Percentiles rank a stretch among this genome's conserved stretches.
These are phyloP conservation scores for Cyamopsis tetragonoloba DNA, from an alignment of 306 rosid genomes.

Conservation along the genomic window DNA sequence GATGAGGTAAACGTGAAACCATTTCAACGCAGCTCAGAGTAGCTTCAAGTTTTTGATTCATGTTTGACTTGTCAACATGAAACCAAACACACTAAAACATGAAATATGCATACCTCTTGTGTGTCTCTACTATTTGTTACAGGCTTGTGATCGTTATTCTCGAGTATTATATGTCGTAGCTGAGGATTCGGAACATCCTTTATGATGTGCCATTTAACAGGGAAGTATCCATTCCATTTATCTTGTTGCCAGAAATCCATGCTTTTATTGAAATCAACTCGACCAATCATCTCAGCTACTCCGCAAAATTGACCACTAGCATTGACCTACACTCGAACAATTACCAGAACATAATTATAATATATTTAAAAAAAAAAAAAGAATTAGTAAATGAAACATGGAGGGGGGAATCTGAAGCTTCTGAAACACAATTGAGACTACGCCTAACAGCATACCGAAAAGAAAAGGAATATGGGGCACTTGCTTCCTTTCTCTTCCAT, in stretches of 20 bases:
- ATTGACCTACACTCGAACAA: slow-evolving; percentile 55
- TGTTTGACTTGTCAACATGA: too few species aligned
- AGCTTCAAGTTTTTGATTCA: too few species aligned
- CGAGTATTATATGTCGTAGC: slow-evolving; percentile 71
- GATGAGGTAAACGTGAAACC: too few species aligned
- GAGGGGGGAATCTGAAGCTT: not conserved
- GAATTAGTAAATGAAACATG: not conserved
- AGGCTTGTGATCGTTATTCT: slow-evolving; percentile 82
- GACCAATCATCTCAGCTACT: slow-evolving; percentile 82
- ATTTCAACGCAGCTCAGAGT: too few species aligned
- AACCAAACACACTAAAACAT: too few species aligned
- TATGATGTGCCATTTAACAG: slow-evolving; percentile 83
- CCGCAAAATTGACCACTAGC: slow-evolving; percentile 95
- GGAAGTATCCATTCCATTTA: slow-evolving; percentile 84
- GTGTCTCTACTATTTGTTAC: slow-evolving; percentile 89
- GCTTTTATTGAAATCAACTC: slow-evolving; percentile 65
- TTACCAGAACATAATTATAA: too few species aligned
- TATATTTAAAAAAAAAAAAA: too few species aligned
- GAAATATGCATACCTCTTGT: slow-evolving; percentile 57
- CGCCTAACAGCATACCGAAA: slow-evolving; percentile 55
- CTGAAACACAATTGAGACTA: not conserved
- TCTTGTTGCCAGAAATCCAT: slow-evolving; percentile 96
- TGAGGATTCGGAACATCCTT: slow-evolving; percentile 78
- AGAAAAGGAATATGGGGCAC: slow-evolving; percentile 70
- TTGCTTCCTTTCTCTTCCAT: slow-evolving; percentile 53